Conservation (phyloP, 2,329 filamentous ascomycete genomes). For the Fusarium sp. region DNA sequence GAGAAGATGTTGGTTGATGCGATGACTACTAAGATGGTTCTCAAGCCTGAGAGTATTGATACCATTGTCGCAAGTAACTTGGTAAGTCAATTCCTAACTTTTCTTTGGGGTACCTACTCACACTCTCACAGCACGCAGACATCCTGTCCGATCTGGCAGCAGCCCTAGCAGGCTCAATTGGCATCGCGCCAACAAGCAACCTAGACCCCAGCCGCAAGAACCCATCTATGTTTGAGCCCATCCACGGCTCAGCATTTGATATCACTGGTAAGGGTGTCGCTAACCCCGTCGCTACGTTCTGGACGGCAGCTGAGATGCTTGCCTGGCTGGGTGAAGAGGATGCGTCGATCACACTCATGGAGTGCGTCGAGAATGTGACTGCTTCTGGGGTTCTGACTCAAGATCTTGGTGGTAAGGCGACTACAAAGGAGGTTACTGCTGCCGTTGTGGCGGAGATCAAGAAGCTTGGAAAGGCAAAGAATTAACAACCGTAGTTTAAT, state of each 20-base stretch:
- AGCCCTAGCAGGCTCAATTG: constrained; percentile 75
- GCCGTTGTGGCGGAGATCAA: constrained; percentile 47
- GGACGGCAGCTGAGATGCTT: constrained; percentile 69
- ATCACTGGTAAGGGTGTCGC: constrained; percentile 67
- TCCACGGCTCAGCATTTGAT: constrained; percentile 69
- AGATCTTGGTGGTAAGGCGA: constrained; percentile 63
- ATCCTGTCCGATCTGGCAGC: constrained; percentile 78
- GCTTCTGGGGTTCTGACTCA: constrained; percentile 63
- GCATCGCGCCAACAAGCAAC: constrained; percentile 77
- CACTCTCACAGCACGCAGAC: constrained; percentile 70
- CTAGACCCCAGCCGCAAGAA: constrained; percentile 68
- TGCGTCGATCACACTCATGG: constrained; percentile 61
- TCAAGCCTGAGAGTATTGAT: constrained; percentile 68
- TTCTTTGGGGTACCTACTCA: too few relatives aligned
- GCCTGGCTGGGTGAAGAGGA: constrained; percentile 66
- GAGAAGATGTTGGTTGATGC: constrained; percentile 76
- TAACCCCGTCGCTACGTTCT: constrained; percentile 69
- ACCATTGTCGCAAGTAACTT: constrained; percentile 73
- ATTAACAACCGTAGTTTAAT: not conserved
- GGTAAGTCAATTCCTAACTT: too few relatives aligned
- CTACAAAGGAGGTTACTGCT: constrained; percentile 50
- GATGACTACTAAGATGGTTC: constrained; percentile 72
- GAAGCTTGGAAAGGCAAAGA: constrained; percentile 23
- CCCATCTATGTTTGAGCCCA: constrained; percentile 70
- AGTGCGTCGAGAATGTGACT: constrained; percentile 64